A percentile compares a stretch with the other conserved stretches of the same genome.
These are phyloP conservation scores for Podospora comata DNA, from an alignment of 495 filamentous ascomycete genomes.

Conservation along the genomic window DNA sequence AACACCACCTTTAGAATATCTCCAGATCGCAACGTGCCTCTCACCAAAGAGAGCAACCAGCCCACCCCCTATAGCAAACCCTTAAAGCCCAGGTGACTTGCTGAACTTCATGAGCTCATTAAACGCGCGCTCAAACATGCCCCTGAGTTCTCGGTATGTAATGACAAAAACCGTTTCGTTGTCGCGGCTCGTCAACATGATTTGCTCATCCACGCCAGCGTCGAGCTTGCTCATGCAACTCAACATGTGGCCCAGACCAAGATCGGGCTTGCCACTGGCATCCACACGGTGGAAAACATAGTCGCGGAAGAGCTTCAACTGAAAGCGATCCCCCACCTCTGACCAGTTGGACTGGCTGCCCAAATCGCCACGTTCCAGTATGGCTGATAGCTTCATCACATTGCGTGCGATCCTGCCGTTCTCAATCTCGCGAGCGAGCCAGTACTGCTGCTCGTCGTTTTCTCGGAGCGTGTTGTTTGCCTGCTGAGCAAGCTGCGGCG, in stretches of 20 bases:
- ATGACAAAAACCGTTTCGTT: constrained; percentile 83
- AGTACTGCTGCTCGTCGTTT: constrained; percentile 57
- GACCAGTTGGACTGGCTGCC: constrained; percentile 74
- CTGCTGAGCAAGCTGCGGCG: constrained; percentile 63
- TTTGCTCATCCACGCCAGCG: constrained; percentile 80
- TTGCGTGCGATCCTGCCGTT: constrained; percentile 84
- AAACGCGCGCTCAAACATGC: constrained; percentile 73
- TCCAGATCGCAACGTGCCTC: no score
- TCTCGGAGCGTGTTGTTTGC: constrained; percentile 73
- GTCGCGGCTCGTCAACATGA: constrained; percentile 81
- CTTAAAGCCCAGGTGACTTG: constrained; percentile 13
- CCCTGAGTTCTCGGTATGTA: constrained; percentile 82
- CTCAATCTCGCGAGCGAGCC: constrained; percentile 78
- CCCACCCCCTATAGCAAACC: no score
- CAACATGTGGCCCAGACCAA: constrained; percentile 82
- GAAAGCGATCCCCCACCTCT: constrained; percentile 86
- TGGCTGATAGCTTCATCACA: constrained; percentile 74
- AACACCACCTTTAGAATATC: background rate
- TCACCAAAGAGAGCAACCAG: background rate
- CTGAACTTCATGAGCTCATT: constrained; percentile 65
- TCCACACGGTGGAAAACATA: constrained; percentile 97
- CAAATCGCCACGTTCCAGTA: constrained; percentile 86
- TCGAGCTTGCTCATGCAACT: constrained; percentile 86
- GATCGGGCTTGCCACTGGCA: constrained; percentile 69
- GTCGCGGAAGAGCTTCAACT: constrained; percentile 89